Percentiles rank a stretch among this genome's conserved stretches.
Evolutionary conservation across 2,329 filamentous ascomycete species (phyloP).

Genomic region (Cryphonectria radicalis): DNA sequence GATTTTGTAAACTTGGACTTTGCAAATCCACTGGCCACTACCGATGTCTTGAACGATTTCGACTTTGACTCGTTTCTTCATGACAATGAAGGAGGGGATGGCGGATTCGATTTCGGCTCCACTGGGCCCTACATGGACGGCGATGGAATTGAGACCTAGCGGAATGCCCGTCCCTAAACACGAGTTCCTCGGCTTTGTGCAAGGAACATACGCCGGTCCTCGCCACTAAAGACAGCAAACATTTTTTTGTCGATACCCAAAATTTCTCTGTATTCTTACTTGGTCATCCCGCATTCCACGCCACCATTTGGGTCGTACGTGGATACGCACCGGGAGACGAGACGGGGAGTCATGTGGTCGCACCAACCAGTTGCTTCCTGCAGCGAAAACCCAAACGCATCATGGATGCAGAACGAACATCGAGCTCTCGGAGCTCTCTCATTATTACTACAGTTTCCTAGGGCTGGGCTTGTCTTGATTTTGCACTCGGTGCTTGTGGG

Average conservation of each 20-base stretch:
- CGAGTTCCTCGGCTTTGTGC: background rate
- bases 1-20: slow-evolving; percentile 57
- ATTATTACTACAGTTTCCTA: slow-evolving; percentile 15
- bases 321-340: slow-evolving; percentile 16
- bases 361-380: background rate
- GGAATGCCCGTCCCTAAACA: background rate
- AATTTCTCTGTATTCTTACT: slow-evolving; percentile 29
- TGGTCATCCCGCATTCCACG: slow-evolving; percentile 22
- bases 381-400: background rate
- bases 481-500: slow-evolving; percentile 25
- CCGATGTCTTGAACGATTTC: slow-evolving; percentile 67
- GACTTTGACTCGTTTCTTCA: slow-evolving; percentile 72
- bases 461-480: slow-evolving; percentile 23
- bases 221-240: slow-evolving; percentile 15
- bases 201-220: background rate
- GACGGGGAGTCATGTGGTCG: background rate
- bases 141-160: slow-evolving; percentile 52
- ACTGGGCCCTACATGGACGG: slow-evolving; percentile 59
- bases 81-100: slow-evolving; percentile 53
- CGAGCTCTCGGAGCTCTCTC: slow-evolving; percentile 3
- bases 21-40: slow-evolving; percentile 56
- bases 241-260: slow-evolving; percentile 31
- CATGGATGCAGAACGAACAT: background rate
- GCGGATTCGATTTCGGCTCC: slow-evolving; percentile 59
- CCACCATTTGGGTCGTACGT: background rate